phyloP scores from a whole-genome alignment of 495 filamentous ascomycete species.

The Penicillium alfredii region DNA sequence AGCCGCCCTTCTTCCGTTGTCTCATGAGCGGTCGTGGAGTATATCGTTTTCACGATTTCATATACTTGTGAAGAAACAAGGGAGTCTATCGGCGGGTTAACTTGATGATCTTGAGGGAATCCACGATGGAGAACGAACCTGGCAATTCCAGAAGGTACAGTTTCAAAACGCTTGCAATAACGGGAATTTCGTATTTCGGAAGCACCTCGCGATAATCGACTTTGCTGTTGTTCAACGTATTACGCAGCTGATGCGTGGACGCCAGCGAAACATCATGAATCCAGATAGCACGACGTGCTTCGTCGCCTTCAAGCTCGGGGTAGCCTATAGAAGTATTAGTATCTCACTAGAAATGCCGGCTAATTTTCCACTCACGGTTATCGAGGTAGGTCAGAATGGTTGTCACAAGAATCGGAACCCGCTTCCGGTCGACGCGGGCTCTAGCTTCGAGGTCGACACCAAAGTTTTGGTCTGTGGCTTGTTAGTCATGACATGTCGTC shows the following conservation, averaged over 20 bases:
- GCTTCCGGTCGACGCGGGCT: constrained; percentile 87
- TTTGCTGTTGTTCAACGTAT: constrained; percentile 83
- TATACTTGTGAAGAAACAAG: constrained; percentile 97
- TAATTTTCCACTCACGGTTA: constrained; percentile 51
- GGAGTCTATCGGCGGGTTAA: constrained; percentile 57
- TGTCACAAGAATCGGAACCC: constrained; percentile 88
- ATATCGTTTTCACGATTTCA: constrained; percentile 97
- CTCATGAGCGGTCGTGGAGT: constrained; percentile 68
- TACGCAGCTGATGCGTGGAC: constrained; percentile 79
- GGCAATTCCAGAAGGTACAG: constrained; percentile 94
- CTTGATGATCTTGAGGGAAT: constrained; percentile 2
- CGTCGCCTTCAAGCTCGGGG: constrained; percentile 94
- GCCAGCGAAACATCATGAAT: constrained; percentile 82
- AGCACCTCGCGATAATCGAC: constrained; percentile 68
- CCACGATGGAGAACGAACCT: constrained; percentile 48
- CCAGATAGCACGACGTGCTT: constrained; percentile 89
- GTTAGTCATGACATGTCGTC: no score
- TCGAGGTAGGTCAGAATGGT: constrained; percentile 91
- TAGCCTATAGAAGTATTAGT: constrained; percentile 54
- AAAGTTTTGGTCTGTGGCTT: constrained; percentile 94
- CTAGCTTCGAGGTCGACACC: constrained; percentile 94
- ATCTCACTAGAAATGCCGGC: neutral
- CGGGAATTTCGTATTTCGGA: constrained; percentile 82
- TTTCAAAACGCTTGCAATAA: constrained; percentile 89
- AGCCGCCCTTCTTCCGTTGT: constrained; percentile 68